Evolutionary conservation across 176 grass and related monocot genomes (phyloP), one percentile per base, ranked within the genome.

Genomic region (Ensete glaucum): DNA sequence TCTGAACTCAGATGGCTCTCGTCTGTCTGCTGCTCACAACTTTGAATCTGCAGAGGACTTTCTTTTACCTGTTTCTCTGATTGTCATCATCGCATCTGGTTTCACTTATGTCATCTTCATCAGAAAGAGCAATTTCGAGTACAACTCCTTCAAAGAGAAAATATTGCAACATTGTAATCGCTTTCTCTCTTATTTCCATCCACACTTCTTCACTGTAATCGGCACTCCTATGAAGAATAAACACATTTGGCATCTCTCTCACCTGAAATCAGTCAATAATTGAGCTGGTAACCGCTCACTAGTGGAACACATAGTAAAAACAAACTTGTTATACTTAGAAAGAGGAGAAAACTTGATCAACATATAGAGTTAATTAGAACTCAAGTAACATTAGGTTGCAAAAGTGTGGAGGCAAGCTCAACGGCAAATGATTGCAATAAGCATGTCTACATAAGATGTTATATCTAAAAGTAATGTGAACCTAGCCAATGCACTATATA

Each of bases 151-250:
- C 88, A 83, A 89, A 89, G 75, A 93, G 87, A 85, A 89, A 98
- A 15, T 90, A 91, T 60, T 98, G 95, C 62, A 91, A 62, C 85
- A 98, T 89, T 5, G 80, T 93, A 53, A 98, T 87, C 82, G 90
- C 82, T 81, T 98, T 93, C 78, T 98, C 95, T 83, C 88, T 88
- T 78, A 98, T 98, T 83, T 93, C 90, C 88, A 98, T 84, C 95
- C 95, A 98, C 9, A 91, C 95, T 85, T 98, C 95, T 87, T 93
- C 95, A 34, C 90, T 98, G 50, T 98, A 98, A 84, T 98, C 95
- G 11, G 95, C 95, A 85, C 90, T 91, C 76, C 82, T 74, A 57
- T 90, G 95, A 67, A 98, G 95, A 80, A 93, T 98, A 78, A 98
- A 76, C 80, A 98, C 95, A 85, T 98, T 98, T 54, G 95, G 95